Evolutionary conservation across 768 basidiomycete species (phyloP).

Genomic region (Lepiota venenata): DNA sequence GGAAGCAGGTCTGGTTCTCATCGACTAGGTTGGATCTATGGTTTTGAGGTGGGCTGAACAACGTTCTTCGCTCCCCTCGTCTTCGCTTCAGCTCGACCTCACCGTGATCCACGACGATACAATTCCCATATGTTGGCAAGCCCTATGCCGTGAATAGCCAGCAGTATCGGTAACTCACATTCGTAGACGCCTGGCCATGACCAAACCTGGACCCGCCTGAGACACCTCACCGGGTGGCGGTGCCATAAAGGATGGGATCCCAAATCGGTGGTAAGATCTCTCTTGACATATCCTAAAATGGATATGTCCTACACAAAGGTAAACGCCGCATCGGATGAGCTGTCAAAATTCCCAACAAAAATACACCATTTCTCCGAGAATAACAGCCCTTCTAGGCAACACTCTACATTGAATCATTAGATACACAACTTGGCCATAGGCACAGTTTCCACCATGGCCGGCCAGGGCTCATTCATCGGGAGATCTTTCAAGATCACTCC

Average conservation of each 20-base stretch:
- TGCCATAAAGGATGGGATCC: slow-evolving; percentile 14
- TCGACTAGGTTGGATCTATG: not conserved
- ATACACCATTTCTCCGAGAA: not conserved
- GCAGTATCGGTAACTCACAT: slow-evolving; percentile 18
- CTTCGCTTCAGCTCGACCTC: too few species aligned
- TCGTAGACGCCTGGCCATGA: not conserved
- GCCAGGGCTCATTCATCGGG: slow-evolving; percentile 14
- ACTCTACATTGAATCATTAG: not conserved
- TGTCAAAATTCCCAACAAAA: slow-evolving; percentile 2
- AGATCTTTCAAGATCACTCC: slow-evolving; percentile 25
- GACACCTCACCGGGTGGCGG: slow-evolving; percentile 17
- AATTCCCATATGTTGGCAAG: slow-evolving; percentile 1
- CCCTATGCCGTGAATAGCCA: slow-evolving; percentile 1
- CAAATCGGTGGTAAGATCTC: slow-evolving; percentile 18
- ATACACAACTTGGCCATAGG: not conserved
- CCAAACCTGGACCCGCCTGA: slow-evolving; percentile 21
- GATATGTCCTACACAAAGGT: slow-evolving; percentile 10
- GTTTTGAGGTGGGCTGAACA: slow-evolving; percentile 1
- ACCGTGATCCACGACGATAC: too few species aligned
- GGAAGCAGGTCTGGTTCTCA: not conserved
- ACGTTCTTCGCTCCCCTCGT: not conserved
- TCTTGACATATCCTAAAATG: not conserved
- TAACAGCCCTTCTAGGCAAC: not conserved
- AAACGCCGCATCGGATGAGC: slow-evolving; percentile 28
- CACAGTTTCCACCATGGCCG: slow-evolving; percentile 4